These are phyloP conservation scores for Ambrosiella beaveri DNA, from an alignment of 2,329 filamentous ascomycete genomes.

Conservation along the genomic window DNA sequence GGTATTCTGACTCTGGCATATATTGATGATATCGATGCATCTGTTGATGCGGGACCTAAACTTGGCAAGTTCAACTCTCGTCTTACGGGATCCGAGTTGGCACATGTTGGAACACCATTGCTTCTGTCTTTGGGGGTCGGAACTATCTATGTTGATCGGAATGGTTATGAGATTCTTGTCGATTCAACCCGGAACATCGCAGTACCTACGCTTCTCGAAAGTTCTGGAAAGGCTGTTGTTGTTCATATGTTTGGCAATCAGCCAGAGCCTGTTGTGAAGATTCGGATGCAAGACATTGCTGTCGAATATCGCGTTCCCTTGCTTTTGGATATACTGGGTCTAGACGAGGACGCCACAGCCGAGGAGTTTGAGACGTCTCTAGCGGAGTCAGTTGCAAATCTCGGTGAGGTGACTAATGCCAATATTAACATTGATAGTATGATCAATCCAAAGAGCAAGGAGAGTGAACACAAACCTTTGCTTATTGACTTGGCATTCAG, in stretches of 20 bases:
- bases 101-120: conserved; percentile 71
- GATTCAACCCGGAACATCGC: conserved; percentile 26
- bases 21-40: conserved; percentile 44
- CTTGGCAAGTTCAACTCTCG: conserved; percentile 47
- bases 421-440: conserved; percentile 20
- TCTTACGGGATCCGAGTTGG: conserved; percentile 49
- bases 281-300: conserved; percentile 69
- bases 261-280: conserved; percentile 74
- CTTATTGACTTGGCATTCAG: conserved; percentile 58
- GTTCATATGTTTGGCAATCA: conserved; percentile 83
- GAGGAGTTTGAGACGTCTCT: conserved; percentile 62
- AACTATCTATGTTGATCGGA: conserved; percentile 42
- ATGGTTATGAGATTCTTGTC: conserved; percentile 53
- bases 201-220: conserved; percentile 16
- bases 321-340: conserved; percentile 59
- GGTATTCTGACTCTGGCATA: conserved; percentile 62
- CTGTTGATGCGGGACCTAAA: conserved; percentile 46
- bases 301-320: conserved; percentile 82
- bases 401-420: conserved; percentile 47
- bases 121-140: conserved; percentile 64
- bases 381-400: conserved; percentile 60
- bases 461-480: conserved; percentile 33
- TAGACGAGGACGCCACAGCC: conserved; percentile 47
- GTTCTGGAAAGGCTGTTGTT: conserved; percentile 48
- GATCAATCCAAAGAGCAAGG: conserved; percentile 15